These are phyloP conservation scores for Suillus lakei DNA, from an alignment of 768 basidiomycete genomes.

Conservation along the genomic window DNA sequence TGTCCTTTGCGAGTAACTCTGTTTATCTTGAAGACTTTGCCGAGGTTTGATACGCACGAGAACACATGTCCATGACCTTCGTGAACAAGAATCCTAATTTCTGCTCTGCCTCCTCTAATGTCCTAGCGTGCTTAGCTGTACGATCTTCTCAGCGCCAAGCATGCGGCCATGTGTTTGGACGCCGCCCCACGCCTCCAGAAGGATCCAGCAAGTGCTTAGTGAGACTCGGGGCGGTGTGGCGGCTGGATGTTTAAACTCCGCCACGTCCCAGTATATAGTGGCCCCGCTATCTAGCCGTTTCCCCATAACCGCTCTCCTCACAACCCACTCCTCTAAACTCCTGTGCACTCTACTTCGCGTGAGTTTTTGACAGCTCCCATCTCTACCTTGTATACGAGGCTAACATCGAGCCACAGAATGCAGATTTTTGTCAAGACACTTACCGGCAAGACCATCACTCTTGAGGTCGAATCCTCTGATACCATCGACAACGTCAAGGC, in stretches of 20 bases:
- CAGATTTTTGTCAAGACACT: slow-evolving; percentile 88
- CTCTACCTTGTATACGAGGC: neutral
- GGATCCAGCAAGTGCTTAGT: slow-evolving; percentile 2
- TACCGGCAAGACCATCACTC: slow-evolving; percentile 83
- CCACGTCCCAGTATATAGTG: neutral
- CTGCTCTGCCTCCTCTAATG: too few relatives aligned
- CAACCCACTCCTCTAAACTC: neutral
- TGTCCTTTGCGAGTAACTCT: too few relatives aligned
- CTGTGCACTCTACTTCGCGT: neutral
- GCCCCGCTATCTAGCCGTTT: neutral
- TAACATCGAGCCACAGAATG: slow-evolving; percentile 46
- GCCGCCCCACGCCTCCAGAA: slow-evolving; percentile 2
- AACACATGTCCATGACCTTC: too few relatives aligned
- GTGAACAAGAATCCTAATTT: neutral
- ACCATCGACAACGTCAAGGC: slow-evolving; percentile 81
- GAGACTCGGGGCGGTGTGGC: neutral
- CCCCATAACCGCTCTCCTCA: neutral
- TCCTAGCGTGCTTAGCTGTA: neutral
- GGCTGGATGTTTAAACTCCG: slow-evolving; percentile 1
- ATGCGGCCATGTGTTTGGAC: neutral
- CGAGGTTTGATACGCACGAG: too few relatives aligned
- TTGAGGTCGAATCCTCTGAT: slow-evolving; percentile 78
- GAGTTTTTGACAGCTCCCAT: neutral
- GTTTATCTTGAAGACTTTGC: too few relatives aligned
- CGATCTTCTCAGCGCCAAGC: neutral